phyloP scores from a whole-genome alignment of 2,329 filamentous ascomycete species.

The Penicillium decumbens region DNA sequence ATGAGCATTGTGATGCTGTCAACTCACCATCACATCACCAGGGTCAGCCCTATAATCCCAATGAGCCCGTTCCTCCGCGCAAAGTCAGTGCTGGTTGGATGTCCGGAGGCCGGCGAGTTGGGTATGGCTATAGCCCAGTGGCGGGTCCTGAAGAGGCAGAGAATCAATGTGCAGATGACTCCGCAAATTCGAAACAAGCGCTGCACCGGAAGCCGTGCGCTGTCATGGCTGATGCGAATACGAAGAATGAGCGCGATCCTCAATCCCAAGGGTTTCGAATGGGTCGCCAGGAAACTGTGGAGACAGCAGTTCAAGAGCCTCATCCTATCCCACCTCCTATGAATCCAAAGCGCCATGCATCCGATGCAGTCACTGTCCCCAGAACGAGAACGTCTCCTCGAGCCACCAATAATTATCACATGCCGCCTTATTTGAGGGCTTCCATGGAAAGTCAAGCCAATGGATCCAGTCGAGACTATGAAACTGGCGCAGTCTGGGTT shows the following conservation, averaged over 20 bases:
- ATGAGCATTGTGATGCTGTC: slow-evolving; percentile 28
- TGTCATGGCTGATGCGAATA: not conserved
- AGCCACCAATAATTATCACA: not conserved
- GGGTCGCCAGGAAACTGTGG: not conserved
- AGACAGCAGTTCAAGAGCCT: not conserved
- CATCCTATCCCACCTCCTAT: not conserved
- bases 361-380: not conserved
- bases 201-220: not conserved
- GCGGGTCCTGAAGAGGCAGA: slow-evolving; percentile 19
- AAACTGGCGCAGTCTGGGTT: not conserved
- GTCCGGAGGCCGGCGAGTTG: slow-evolving; percentile 38
- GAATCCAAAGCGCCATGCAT: not conserved
- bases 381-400: not conserved
- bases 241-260: not conserved
- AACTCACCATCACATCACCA: not conserved
- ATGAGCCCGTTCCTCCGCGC: slow-evolving; percentile 19
- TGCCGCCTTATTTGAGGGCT: slow-evolving; percentile 2
- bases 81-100: slow-evolving; percentile 42
- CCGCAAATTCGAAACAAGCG: not conserved
- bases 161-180: not conserved
- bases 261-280: not conserved
- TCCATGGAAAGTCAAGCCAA: slow-evolving; percentile 2
- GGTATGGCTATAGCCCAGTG: slow-evolving; percentile 40
- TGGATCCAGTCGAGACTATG: slow-evolving; percentile 3
- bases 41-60: not conserved